Conservation (phyloP, 139 green algal genomes). For the Picochlorum sp. region DNA sequence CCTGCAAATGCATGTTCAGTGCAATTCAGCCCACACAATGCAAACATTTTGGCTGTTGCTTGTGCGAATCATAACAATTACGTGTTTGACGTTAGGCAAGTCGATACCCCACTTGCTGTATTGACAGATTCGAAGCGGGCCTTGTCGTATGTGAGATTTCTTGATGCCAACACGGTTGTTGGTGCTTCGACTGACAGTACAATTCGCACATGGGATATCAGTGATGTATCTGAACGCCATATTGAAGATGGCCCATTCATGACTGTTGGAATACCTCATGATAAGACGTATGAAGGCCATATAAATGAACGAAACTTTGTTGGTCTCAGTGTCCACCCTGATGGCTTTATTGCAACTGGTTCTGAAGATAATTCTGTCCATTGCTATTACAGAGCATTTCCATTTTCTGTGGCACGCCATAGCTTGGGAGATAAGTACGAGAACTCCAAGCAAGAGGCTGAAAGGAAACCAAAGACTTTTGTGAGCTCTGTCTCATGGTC, state of each 20-base stretch:
- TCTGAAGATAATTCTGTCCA: conserved; percentile 53
- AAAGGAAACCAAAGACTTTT: conserved; percentile 3
- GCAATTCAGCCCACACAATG: conserved; percentile 38
- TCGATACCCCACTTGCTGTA: conserved; percentile 8
- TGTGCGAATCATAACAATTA: conserved; percentile 61
- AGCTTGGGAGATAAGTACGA: neutral
- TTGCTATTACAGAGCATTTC: conserved; percentile 21
- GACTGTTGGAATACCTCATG: conserved; percentile 5
- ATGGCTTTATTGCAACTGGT: conserved; percentile 54
- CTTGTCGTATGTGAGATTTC: conserved; percentile 64
- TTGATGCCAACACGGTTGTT: conserved; percentile 34
- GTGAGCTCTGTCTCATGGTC: conserved; percentile 24
- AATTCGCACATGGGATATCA: conserved; percentile 26
- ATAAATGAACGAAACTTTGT: conserved; percentile 77
- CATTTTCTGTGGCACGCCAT: conserved; percentile 12
- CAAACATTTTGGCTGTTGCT: conserved; percentile 55
- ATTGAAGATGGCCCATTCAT: neutral
- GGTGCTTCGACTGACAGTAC: conserved; percentile 60
- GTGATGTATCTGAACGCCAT: neutral
- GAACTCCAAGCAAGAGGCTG: neutral
- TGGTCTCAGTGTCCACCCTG: conserved; percentile 42
- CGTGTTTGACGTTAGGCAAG: conserved; percentile 49
- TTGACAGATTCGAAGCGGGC: conserved; percentile 47
- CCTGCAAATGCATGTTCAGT: conserved; percentile 60
- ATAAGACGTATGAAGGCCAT: conserved; percentile 38